Base-by-base conservation (phyloP, 495 filamentous ascomycete genomes). In the Penicilliopsis zonata region DNA sequence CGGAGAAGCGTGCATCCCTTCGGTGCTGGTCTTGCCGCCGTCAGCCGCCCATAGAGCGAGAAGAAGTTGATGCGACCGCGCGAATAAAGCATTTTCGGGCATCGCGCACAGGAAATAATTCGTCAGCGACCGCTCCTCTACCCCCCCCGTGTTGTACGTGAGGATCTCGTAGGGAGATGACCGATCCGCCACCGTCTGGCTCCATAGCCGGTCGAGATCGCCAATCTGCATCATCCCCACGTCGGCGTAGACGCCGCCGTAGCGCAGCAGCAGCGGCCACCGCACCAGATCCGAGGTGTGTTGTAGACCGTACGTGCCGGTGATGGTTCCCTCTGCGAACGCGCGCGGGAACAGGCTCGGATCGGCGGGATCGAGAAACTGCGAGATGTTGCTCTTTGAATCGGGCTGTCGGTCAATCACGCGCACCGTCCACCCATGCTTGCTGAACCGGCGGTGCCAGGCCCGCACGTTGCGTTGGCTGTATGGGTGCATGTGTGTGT, bases 221-320 rank as follows among this genome's bases (percentile, higher is more conserved):
- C 69, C 69, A 37, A 73, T 70, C 36, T 67, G 65, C 38, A 73
- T 53, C 30, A 72, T 33, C 0, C 68, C 69, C 0, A 66, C 69
- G 38, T n/a, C 69, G 0, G 68, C 61, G 37, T 73, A 75, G 15
- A 73, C 56, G 21, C 70, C 70, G 18, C 70, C 69, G 38, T 72
- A 69, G 32, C 53, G 59, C 3, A 69, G 53, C 18, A 75, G 43
- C 9, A 75, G 46, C 28, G 70, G 70, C 33, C 49, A 71, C 14
- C 70, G 63, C 10, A 73, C 68, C 5, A 75, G 64, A 32, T 75
- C 70, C 1, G 67, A 71, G 5, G 54, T 61, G 42, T 73, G 69
- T 44, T 73, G 70, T 12, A 48, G 44, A 0, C 57, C 65, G 43
- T 68, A 67, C 5, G 37, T 38, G 25, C 70, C 69, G 28, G 49